Base-by-base conservation (phyloP, 495 filamentous ascomycete species). In the Lasiosphaeriaceae sp. region DNA sequence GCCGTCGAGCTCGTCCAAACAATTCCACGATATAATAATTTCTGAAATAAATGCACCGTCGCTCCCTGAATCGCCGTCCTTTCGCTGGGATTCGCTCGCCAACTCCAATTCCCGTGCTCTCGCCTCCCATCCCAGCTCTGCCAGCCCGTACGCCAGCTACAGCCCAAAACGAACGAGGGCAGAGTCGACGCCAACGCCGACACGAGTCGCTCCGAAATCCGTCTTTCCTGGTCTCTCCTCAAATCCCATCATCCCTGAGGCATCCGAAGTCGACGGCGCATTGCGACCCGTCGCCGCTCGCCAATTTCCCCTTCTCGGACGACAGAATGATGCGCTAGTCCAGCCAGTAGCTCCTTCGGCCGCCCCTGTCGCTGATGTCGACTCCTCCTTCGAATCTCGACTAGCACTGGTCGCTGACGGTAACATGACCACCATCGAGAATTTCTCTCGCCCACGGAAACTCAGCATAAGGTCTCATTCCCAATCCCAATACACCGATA, bases 381-480 rank as follows among this genome's bases (percentile, higher is more conserved):
- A 60, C 24, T 47, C 48, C 23, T 56, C 68, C 16, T 53, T 57
- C 37, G 65, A 71, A 45, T 61, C 49, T 39, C 59, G 64, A 20
- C 59, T 59, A 34, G 48, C 52, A 52, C 61, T 50, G n/a, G 55
- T 59, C 9, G 61, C 59, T 11, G 65, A 62, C 35, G 49, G 57
- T 29, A 58, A 43, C 24, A 55, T 64, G 61, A 57, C 52, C 39
- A 56, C 49, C 24, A 69, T 77, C 50, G 79, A 81, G 57, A 82
- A 81, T 59, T 81, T 82, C 59, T 80, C 79, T 2, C 73, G 80
- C 39, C 78, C 77, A 43, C 64, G 79, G 37, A 77, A 78, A 49
- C 61, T 75, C 8, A 81, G 78, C 52, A 63, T 80, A 16, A 67
- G 69, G 46, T 74, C 72, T 34, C 65, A 71, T 17, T 66, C 69